These are phyloP conservation scores for Auricularia auricula-judae DNA, from an alignment of 768 basidiomycete species.

Conservation along the genomic window DNA sequence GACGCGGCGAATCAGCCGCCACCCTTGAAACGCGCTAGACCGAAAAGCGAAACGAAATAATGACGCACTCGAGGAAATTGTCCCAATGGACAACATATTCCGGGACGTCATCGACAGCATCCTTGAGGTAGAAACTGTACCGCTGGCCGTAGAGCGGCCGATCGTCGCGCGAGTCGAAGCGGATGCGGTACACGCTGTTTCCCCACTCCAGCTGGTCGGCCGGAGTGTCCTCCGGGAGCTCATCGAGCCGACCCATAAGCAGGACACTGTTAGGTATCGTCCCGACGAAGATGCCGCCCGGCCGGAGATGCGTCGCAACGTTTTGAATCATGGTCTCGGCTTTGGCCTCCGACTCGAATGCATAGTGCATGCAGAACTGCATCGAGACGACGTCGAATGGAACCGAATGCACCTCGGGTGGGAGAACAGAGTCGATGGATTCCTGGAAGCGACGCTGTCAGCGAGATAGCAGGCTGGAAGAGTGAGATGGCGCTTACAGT, in stretches of 20 bases:
- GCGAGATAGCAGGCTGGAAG: background rate
- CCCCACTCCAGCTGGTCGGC: slow-evolving; percentile 70
- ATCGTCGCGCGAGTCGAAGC: slow-evolving; percentile 61
- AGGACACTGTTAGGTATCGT: slow-evolving; percentile 86
- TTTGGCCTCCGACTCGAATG: slow-evolving; percentile 84
- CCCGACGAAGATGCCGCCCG: slow-evolving; percentile 91
- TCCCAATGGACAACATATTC: slow-evolving; percentile 98
- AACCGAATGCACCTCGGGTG: slow-evolving; percentile 43
- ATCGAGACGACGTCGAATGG: slow-evolving; percentile 93
- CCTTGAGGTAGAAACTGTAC: slow-evolving; percentile 87
- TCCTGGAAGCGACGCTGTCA: slow-evolving; percentile 15
- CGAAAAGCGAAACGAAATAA: background rate
- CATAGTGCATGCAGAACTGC: slow-evolving; percentile 99
- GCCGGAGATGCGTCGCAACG: slow-evolving; percentile 64
- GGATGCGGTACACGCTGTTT: slow-evolving; percentile 82
- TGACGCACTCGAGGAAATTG: slow-evolving; percentile 67
- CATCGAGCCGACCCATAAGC: slow-evolving; percentile 69
- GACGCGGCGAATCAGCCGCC: background rate
- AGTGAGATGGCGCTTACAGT: slow-evolving; percentile 22
- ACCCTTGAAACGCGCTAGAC: no score
- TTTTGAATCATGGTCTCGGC: slow-evolving; percentile 89
- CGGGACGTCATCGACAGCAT: slow-evolving; percentile 94
- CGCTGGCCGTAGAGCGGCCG: slow-evolving; percentile 74
- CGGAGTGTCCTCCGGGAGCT: slow-evolving; percentile 41
- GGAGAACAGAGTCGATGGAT: slow-evolving; percentile 57